A percentile compares a stretch with the other conserved stretches of the same genome.
Evolutionary conservation across 140 eudicot species (phyloP).

Genomic region (Anethum foeniculum): DNA sequence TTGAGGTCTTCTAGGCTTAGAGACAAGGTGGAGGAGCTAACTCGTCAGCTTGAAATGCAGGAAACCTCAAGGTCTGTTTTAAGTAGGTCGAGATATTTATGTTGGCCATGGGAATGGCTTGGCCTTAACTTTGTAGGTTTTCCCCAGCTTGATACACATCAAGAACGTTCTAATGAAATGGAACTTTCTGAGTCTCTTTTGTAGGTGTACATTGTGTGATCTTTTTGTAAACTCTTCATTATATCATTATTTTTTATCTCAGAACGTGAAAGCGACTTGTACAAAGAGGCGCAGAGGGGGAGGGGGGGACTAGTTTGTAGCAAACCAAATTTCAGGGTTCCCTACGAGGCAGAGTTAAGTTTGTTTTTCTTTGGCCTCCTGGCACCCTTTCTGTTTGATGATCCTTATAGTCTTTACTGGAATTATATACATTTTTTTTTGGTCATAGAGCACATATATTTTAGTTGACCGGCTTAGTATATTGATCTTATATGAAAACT

Average conservation of each 20-base stretch:
- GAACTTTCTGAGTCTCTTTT: conserved; percentile 91
- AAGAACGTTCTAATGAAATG: conserved; percentile 64
- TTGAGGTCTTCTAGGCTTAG: conserved; percentile 64
- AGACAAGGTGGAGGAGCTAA: conserved; percentile 75
- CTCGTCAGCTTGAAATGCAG: conserved; percentile 64
- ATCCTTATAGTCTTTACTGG: neutral
- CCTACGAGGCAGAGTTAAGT: neutral
- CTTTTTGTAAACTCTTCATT: neutral
- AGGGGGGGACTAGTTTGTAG: neutral
- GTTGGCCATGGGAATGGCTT: conserved; percentile 99
- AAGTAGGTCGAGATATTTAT: conserved; percentile 54
- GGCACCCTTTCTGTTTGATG: neutral
- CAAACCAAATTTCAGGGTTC: neutral
- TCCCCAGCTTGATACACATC: conserved; percentile 33
- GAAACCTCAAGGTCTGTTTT: conserved; percentile 31
- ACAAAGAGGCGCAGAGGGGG: neutral
- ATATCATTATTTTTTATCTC: neutral
- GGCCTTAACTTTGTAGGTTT: conserved; percentile 63
- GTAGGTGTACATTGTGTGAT: neutral
- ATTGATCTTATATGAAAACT: neutral
- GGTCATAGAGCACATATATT: neutral
- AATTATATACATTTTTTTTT: neutral
- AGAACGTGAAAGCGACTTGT: neutral
- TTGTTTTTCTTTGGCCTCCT: neutral
- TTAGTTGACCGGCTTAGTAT: neutral